Conservation (phyloP, 2,329 filamentous ascomycete species). For the Apiospora hydei region DNA sequence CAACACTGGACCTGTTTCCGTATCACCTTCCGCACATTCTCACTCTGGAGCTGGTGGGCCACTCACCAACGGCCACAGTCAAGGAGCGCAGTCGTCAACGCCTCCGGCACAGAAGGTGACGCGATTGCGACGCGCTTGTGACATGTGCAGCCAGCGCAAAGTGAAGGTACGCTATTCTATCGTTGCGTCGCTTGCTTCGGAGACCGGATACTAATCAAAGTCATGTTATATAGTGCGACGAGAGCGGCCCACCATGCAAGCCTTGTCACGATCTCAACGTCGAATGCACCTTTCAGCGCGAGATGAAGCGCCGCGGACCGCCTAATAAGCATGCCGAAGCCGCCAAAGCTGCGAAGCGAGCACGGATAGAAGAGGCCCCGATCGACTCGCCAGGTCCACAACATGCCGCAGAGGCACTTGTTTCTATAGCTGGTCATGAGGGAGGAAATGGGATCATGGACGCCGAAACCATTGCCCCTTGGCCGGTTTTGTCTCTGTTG, state of each 20-base stretch:
- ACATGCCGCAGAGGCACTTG: constrained; percentile 56
- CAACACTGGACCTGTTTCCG: background rate
- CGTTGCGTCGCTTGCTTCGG: background rate
- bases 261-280: constrained; percentile 64
- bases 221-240: constrained; percentile 53
- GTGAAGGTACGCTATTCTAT: constrained; percentile 53
- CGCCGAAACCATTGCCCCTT: constrained; percentile 75
- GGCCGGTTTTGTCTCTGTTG: constrained; percentile 71
- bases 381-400: constrained; percentile 51
- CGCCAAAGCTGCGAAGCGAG: constrained; percentile 59
- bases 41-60: constrained; percentile 2
- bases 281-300: constrained; percentile 63
- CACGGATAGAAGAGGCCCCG: constrained; percentile 43
- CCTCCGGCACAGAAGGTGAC: constrained; percentile 53
- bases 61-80: constrained; percentile 10
- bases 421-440: constrained; percentile 51
- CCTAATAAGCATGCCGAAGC: constrained; percentile 67
- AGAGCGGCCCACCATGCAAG: constrained; percentile 61
- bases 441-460: constrained; percentile 51
- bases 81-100: constrained; percentile 22
- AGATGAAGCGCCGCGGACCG: constrained; percentile 65
- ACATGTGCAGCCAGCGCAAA: constrained; percentile 68
- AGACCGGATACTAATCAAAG: constrained; percentile 24
- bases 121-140: constrained; percentile 64
- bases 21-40: constrained; percentile 7